phyloP scores from a whole-genome alignment of 805 yeast species.

The Candida railenensis region DNA sequence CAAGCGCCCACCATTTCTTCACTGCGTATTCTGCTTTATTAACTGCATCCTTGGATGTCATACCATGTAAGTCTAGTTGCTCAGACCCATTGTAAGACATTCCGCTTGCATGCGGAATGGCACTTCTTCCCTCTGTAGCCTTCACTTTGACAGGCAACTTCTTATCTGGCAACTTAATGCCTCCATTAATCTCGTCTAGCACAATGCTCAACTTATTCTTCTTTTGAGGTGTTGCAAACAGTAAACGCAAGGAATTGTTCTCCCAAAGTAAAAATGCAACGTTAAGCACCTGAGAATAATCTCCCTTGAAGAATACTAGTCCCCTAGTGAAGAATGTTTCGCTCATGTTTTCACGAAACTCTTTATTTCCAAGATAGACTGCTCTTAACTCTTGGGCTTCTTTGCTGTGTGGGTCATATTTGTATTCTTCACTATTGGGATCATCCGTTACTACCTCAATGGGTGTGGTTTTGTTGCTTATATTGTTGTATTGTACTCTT shows the following conservation, averaged over 20 bases:
- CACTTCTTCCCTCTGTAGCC: background rate
- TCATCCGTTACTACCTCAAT: background rate
- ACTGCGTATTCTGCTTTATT: constrained; percentile 34
- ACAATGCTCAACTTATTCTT: background rate
- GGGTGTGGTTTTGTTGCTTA: constrained; percentile 3
- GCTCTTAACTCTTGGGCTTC: constrained; percentile 34
- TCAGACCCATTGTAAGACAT: background rate
- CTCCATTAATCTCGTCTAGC: background rate
- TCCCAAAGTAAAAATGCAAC: constrained; percentile 34
- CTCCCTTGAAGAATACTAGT: constrained; percentile 45
- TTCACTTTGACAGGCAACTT: background rate
- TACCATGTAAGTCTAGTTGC: constrained; percentile 57
- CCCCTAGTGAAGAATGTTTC: constrained; percentile 39
- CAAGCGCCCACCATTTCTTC: constrained; percentile 63
- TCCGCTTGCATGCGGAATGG: background rate
- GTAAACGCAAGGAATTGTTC: constrained; percentile 18
- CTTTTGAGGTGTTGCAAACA: background rate
- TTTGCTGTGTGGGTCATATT: constrained; percentile 15
- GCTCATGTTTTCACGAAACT: constrained; percentile 30
- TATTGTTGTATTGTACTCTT: constrained; percentile 32
- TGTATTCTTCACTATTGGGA: constrained; percentile 6
- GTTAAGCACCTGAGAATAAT: constrained; percentile 35
- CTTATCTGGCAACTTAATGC: background rate
- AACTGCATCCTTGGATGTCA: constrained; percentile 48
- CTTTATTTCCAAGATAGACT: constrained; percentile 29